Percentiles rank a stretch among this genome's conserved stretches.
Evolutionary conservation across 2,329 filamentous ascomycete species (phyloP).

Genomic region (Camillea tinctor): DNA sequence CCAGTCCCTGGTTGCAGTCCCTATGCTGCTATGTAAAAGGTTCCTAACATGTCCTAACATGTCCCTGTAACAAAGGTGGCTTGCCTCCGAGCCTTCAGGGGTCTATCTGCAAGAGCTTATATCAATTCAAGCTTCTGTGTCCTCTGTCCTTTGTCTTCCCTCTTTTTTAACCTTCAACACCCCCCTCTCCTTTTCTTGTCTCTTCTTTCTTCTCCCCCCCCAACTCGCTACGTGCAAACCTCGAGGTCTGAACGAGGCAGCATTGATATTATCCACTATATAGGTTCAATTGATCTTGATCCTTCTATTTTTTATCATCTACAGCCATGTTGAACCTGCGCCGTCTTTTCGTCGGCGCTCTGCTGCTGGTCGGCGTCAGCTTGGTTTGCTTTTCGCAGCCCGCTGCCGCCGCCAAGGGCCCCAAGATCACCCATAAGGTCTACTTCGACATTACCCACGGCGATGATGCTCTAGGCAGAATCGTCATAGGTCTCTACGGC

Average conservation of each 20-base stretch:
- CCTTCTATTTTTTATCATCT: slow-evolving; percentile 10
- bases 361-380: slow-evolving; percentile 73
- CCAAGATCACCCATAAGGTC: slow-evolving; percentile 95
- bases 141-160: slow-evolving; percentile 24
- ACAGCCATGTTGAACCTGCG: slow-evolving; percentile 73
- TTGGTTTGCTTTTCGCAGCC: slow-evolving; percentile 75
- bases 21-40: no score
- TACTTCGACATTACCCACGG: slow-evolving; percentile 82
- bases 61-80: not conserved
- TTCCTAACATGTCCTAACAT: no score
- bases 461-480: slow-evolving; percentile 69
- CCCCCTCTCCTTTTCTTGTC: not conserved
- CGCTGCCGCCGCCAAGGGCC: slow-evolving; percentile 75
- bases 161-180: slow-evolving; percentile 12
- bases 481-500: slow-evolving; percentile 82
- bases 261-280: slow-evolving; percentile 1
- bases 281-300: slow-evolving; percentile 4
- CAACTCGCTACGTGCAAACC: slow-evolving; percentile 6
- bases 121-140: slow-evolving; percentile 26
- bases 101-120: slow-evolving; percentile 13
- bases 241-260: slow-evolving; percentile 6
- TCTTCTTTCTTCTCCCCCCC: slow-evolving; percentile 6
- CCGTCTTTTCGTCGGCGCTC: slow-evolving; percentile 67
- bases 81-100: slow-evolving; percentile 14
- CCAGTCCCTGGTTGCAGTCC: no score